phyloP scores from a whole-genome alignment of 257 asterid species.

The Gynochthodes officinalis region DNA sequence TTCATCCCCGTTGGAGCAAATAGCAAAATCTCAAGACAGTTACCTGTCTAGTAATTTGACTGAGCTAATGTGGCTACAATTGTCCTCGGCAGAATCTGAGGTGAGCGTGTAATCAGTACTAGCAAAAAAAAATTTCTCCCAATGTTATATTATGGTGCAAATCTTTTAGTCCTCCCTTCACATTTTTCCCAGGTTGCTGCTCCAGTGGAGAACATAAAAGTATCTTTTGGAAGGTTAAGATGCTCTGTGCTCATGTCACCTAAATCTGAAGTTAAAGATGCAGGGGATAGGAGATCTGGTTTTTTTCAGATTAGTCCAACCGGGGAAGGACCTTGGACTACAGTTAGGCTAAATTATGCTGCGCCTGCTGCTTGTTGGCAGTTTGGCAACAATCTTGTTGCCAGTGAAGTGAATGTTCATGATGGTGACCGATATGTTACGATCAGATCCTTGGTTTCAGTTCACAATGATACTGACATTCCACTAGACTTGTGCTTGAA shows the following conservation, averaged over 20 bases:
- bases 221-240: constrained; percentile 53
- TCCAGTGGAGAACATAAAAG: constrained; percentile 21
- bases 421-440: constrained; percentile 73
- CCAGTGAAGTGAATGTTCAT: constrained; percentile 79
- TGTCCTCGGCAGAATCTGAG: constrained; percentile 56
- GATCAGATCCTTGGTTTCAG: constrained; percentile 84
- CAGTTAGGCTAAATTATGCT: constrained; percentile 77
- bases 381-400: constrained; percentile 73
- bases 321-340: constrained; percentile 90
- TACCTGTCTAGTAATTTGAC: constrained; percentile 26
- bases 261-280: constrained; percentile 36
- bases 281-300: constrained; percentile 47
- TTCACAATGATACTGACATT: constrained; percentile 69
- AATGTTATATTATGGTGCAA: not conserved
- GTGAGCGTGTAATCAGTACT: constrained; percentile 36
- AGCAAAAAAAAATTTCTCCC: constrained; percentile 10
- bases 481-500: constrained; percentile 67
- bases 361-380: constrained; percentile 95
- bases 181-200: constrained; percentile 42
- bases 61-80: constrained; percentile 65
- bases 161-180: constrained; percentile 10
- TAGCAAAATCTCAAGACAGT: constrained; percentile 39
- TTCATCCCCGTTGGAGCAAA: constrained; percentile 56
- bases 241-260: constrained; percentile 60
- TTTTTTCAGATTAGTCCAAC: constrained; percentile 82